Evolutionary conservation across 768 basidiomycete genomes (phyloP).

Genomic region (Erythrobasidium yunnanense): DNA sequence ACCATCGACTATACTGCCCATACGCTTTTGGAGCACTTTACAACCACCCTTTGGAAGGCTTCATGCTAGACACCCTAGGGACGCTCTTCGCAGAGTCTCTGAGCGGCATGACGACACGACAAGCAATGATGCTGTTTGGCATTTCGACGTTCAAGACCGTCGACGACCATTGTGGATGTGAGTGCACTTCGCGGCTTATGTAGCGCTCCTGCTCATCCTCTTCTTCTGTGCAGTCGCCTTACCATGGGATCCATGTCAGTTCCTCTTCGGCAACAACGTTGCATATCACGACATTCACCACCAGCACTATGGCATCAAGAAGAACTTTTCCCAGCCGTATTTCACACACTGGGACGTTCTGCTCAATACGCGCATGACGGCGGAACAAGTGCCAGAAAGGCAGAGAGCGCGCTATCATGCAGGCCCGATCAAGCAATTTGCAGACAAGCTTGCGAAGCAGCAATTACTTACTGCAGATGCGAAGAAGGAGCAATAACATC

Average conservation of each 20-base stretch:
- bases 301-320: slow-evolving; percentile 68
- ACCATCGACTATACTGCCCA: slow-evolving; percentile 91
- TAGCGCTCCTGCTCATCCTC: too few relatives aligned
- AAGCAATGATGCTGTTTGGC: slow-evolving; percentile 70
- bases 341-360: slow-evolving; percentile 60
- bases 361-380: slow-evolving; percentile 20
- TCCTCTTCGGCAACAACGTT: slow-evolving; percentile 75
- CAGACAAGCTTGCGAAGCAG: not conserved
- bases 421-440: slow-evolving; percentile 1
- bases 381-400: slow-evolving; percentile 14
- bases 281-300: slow-evolving; percentile 48
- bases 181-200: slow-evolving; percentile 1
- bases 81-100: slow-evolving; percentile 62
- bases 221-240: slow-evolving; percentile 50
- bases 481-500: not conserved
- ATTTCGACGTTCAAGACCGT: slow-evolving; percentile 64
- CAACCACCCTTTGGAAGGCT: slow-evolving; percentile 92
- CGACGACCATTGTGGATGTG: slow-evolving; percentile 38
- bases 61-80: slow-evolving; percentile 75
- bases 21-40: slow-evolving; percentile 95
- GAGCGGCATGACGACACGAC: slow-evolving; percentile 62
- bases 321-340: slow-evolving; percentile 90
- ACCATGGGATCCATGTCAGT: slow-evolving; percentile 83
- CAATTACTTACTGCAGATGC: too few relatives aligned
- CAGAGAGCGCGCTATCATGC: slow-evolving; percentile 9